These are phyloP conservation scores for Fusarium vanettenii DNA, from an alignment of 2,329 filamentous ascomycete species.

Conservation along the genomic window DNA sequence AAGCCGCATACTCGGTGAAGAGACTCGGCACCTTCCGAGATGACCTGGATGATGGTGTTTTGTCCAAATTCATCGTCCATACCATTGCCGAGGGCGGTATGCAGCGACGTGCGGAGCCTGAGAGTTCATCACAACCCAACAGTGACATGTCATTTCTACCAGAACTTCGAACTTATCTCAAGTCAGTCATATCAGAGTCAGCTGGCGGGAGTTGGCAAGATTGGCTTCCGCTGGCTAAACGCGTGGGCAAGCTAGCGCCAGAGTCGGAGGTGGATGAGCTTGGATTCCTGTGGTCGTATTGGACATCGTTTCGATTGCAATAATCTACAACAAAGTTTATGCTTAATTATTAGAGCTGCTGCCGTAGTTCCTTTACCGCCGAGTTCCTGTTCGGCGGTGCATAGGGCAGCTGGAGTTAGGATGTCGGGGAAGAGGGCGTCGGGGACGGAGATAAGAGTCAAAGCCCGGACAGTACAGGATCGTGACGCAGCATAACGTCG, in stretches of 20 bases:
- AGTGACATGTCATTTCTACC: neutral
- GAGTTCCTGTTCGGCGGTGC: neutral
- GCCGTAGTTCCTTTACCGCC: neutral
- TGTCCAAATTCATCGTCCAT: neutral
- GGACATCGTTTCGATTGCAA: neutral
- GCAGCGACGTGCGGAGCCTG: neutral
- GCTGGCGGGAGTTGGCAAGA: neutral
- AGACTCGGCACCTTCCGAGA: neutral
- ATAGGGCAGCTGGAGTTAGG: neutral
- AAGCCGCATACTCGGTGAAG: neutral
- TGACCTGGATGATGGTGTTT: neutral
- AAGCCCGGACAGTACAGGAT: neutral
- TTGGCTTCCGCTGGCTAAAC: neutral
- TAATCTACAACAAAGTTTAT: neutral
- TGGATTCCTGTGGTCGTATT: neutral
- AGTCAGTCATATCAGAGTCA: neutral
- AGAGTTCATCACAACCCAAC: neutral
- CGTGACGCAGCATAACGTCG: neutral
- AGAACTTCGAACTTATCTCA: neutral
- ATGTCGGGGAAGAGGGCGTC: neutral
- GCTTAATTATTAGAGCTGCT: neutral
- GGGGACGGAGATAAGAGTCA: neutral
- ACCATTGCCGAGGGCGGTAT: neutral
- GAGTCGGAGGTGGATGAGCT: neutral
- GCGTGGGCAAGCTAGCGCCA: neutral